These are phyloP conservation scores for Sporisorium iseilematis-ciliati DNA, from an alignment of 1,284 basidiomycete species.

Conservation along the genomic window DNA sequence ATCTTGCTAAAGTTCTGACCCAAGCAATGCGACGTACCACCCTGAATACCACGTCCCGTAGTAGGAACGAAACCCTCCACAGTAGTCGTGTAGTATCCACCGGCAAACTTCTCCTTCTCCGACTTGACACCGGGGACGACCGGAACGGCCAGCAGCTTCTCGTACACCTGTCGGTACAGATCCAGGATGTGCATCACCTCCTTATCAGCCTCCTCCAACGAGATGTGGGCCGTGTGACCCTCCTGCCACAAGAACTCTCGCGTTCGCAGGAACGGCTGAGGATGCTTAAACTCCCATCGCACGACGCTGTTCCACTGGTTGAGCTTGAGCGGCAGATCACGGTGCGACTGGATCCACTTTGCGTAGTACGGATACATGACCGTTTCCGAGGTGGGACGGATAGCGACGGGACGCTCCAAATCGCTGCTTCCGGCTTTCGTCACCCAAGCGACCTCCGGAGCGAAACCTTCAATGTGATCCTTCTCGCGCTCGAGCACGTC, in stretches of 20 bases:
- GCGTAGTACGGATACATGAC: slow-evolving; percentile 97
- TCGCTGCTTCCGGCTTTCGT: slow-evolving; percentile 93
- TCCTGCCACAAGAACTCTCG: slow-evolving; percentile 99
- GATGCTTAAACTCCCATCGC: slow-evolving; percentile 99
- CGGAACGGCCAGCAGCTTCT: slow-evolving; percentile 95
- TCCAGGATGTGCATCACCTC: slow-evolving; percentile 96
- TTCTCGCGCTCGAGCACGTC: slow-evolving; percentile 96
- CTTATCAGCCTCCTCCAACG: slow-evolving; percentile 86
- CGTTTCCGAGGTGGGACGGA: slow-evolving; percentile 97
- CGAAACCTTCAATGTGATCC: slow-evolving; percentile 99
- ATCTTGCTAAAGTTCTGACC: slow-evolving; percentile 99
- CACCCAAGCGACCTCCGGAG: slow-evolving; percentile 99
- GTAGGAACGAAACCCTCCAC: slow-evolving; percentile 98
- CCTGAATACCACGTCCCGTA: slow-evolving; percentile 96
- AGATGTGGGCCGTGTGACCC: slow-evolving; percentile 94
- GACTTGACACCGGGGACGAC: slow-evolving; percentile 97
- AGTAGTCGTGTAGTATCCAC: slow-evolving; percentile 97
- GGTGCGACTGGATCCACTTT: slow-evolving; percentile 98
- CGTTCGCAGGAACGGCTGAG: slow-evolving; percentile 96
- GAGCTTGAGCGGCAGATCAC: slow-evolving; percentile 94
- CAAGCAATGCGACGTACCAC: slow-evolving; percentile 95
- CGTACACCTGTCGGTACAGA: slow-evolving; percentile 94
- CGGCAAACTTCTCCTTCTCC: slow-evolving; percentile 99
- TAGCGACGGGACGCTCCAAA: slow-evolving; percentile 95
- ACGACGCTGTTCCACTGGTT: slow-evolving; percentile 99